phyloP scores from a whole-genome alignment of 2,329 filamentous ascomycete species.

The Didymella exigua region DNA sequence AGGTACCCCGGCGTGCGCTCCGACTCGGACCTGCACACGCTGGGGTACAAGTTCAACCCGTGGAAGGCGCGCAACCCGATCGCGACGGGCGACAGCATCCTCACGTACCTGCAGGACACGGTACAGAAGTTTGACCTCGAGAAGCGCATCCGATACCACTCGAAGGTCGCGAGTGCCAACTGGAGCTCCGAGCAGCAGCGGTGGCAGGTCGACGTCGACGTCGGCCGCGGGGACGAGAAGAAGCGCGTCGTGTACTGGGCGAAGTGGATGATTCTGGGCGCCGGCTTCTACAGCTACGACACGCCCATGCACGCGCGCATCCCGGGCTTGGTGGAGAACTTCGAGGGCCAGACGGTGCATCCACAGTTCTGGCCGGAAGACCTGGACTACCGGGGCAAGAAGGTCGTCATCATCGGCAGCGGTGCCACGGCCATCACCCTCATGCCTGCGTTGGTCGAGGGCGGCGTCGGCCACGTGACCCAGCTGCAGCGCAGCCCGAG shows the following conservation, averaged over 20 bases:
- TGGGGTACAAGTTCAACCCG: slow-evolving; percentile 70
- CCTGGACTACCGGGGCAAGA: slow-evolving; percentile 69
- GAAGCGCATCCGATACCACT: slow-evolving; percentile 52
- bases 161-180: slow-evolving; percentile 49
- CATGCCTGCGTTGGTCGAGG: slow-evolving; percentile 70
- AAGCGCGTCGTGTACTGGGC: slow-evolving; percentile 45
- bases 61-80: slow-evolving; percentile 62
- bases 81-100: slow-evolving; percentile 53
- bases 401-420: slow-evolving; percentile 73
- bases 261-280: slow-evolving; percentile 64
- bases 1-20: slow-evolving; percentile 72
- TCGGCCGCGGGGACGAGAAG: slow-evolving; percentile 37
- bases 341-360: slow-evolving; percentile 67
- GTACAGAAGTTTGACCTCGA: slow-evolving; percentile 54
- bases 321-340: slow-evolving; percentile 66
- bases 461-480: slow-evolving; percentile 68
- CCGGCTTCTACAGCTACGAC: slow-evolving; percentile 77
- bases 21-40: slow-evolving; percentile 57
- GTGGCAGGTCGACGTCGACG: slow-evolving; percentile 48
- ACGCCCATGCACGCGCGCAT: slow-evolving; percentile 65
- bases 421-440: slow-evolving; percentile 83
- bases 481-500: slow-evolving; percentile 82
- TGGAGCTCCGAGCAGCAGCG: slow-evolving; percentile 57
- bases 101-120: slow-evolving; percentile 52
- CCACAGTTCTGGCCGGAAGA: slow-evolving; percentile 79